Evolutionary conservation across 1,284 basidiomycete genomes (phyloP), one percentile per base, ranked within the genome.

Genomic region (Psilocybe mexicana): DNA sequence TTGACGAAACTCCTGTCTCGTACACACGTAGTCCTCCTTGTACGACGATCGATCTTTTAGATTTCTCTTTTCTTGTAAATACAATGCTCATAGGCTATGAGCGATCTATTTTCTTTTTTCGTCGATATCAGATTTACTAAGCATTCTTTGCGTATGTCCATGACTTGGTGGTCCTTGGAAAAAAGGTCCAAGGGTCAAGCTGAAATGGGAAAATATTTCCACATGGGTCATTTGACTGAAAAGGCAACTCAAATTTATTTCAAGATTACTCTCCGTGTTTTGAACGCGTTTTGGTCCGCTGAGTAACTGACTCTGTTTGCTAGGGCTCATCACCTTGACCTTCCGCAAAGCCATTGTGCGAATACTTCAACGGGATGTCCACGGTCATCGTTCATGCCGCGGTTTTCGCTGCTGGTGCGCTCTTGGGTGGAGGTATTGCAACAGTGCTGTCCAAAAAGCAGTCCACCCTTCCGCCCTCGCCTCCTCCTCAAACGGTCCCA

Each of bases 401-500:
- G n/a, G 79, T 85, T 46, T 91, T 92, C 68, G 82, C 88, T 45
- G 82, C 87, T 50, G 89, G 89, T 18, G 88, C 87, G 2, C 65
- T 85, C 33, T 76, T 90, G 40, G 90, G 89, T 42, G 90, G 87
- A 24, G 83, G 88, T 6, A 76, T 88, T 46, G 83, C 82, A 42
- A 78, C 80, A 5, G 80, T 71, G 5, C 68, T 85, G 11, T 69
- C 76, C 10, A 71, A 69, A 51, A 75, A 67, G 14, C 38, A 40
- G 50, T 65, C 67, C 42, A 65, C 66, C 12, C 51, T 61, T 11
- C 33, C 62, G 24, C 26, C 63, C 33, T 58, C 68, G 42, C 6
- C 61, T 14, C 33, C 58, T 8, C 53, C 55, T 52, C 60, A 60
- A 52, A 52, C 61, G 43, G 58, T 61, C 38, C 63, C 43, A 4